Base-by-base conservation (phyloP, 108 stramenopile genomes). In the Discostella stelligeroides region DNA sequence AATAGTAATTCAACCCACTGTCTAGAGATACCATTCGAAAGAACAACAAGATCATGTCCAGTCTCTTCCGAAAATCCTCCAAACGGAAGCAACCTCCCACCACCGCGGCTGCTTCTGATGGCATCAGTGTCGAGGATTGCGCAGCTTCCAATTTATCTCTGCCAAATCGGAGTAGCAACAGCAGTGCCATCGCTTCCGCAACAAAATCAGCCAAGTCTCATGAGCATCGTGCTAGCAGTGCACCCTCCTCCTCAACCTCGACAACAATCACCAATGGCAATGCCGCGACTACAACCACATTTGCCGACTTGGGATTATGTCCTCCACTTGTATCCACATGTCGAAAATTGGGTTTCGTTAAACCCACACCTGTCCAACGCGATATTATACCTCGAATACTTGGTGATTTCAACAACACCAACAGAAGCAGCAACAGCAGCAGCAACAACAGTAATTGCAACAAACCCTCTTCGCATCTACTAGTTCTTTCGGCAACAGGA, bases 401-500 rank as follows among this genome's bases (percentile, higher is more conserved):
- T 29, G 30, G 64, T 41, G 58, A 23, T 18, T 17, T 23, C 21
- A 0, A 17, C 23, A 49, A 23, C 15, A 23, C 27, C 6, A 5
- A 3, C 13, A 28, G 53, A 3, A 28, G 10, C 1, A 28, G 1
- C 3, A 28, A 24, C 0, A 24, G 21, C 49, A 86, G 37, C 29
- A 56, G 29, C 28, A 42, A 14, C 29, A 7, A 20, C 23, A n/a
- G 30, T 17, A n/a, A n/a, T n/a, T n/a, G n/a, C 27, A 13, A 48
- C 12, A 46, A 27, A 30, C 27, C 13, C 13, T 3, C 34, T 20
- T 34, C 37, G 13, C 88, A 95, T 68, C 67, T 95, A 15, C 73
- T 93, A 46, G 86, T 85, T 14, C 80, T 92, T 59, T 84, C 92
- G 0, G 80, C 85, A 21, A 92, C 90, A 5, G 97, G 97, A 18